These are phyloP conservation scores for Tetrahymena thermophila DNA, from an alignment of 73 alveolate genomes.

Conservation along the genomic window DNA sequence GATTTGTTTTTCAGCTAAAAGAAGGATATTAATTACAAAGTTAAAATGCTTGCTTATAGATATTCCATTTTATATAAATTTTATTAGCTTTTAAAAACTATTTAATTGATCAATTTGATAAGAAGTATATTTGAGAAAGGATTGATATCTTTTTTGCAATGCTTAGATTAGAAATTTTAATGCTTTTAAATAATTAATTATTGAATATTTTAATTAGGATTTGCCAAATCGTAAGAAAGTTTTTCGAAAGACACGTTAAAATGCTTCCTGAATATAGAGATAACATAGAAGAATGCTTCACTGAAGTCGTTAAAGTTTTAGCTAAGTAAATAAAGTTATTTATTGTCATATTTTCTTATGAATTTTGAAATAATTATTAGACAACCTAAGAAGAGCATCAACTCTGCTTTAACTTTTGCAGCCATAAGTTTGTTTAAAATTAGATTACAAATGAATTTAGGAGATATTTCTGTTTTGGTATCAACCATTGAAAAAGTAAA, in stretches of 20 bases:
- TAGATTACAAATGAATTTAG: neutral
- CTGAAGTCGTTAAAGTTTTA: neutral
- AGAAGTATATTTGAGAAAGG: too few relatives aligned
- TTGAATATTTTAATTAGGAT: neutral
- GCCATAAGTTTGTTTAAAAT: neutral
- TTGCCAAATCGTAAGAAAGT: neutral
- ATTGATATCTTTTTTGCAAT: too few relatives aligned
- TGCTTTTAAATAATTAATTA: too few relatives aligned
- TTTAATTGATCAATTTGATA: too few relatives aligned
- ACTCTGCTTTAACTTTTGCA: neutral
- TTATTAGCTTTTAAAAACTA: too few relatives aligned
- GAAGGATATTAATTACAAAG: too few relatives aligned
- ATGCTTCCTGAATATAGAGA: neutral
- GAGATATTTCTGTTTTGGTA: neutral
- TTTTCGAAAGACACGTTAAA: neutral
- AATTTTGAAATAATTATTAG: neutral
- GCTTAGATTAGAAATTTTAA: too few relatives aligned
- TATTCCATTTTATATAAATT: too few relatives aligned
- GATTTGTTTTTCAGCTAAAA: too few relatives aligned
- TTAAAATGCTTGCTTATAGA: too few relatives aligned
- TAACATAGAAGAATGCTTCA: neutral
- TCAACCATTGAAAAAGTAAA: neutral
- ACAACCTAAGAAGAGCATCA: neutral
- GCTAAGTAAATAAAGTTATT: neutral
- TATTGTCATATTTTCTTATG: neutral